Evolutionary conservation across 1,139 yeast species (phyloP).

Genomic region (Diutina neorugosa): DNA sequence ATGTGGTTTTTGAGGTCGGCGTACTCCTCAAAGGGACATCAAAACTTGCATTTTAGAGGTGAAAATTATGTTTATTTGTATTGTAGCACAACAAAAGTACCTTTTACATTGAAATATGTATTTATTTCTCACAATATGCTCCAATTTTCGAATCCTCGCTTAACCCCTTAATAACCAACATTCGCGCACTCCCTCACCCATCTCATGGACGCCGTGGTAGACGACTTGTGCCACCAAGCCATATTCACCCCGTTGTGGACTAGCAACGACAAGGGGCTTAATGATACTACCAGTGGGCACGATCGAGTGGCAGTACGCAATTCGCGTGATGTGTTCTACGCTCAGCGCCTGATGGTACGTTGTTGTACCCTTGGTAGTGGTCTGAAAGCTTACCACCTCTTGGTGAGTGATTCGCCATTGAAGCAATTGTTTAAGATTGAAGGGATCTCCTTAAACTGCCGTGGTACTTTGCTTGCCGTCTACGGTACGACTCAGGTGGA

Average conservation of each 20-base stretch:
- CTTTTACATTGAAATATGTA: too few species aligned
- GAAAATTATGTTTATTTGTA: too few species aligned
- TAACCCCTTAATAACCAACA: not conserved
- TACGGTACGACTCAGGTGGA: not conserved
- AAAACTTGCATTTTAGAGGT: too few species aligned
- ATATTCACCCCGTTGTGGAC: not conserved
- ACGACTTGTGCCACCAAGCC: not conserved
- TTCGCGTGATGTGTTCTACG: not conserved
- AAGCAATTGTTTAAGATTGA: not conserved
- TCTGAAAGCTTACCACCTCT: not conserved
- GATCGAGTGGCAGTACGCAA: not conserved
- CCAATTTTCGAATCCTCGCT: too few species aligned
- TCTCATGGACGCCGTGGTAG: not conserved
- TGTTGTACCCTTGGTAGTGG: not conserved
- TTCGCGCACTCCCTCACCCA: not conserved
- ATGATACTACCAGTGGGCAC: not conserved
- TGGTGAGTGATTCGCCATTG: not conserved
- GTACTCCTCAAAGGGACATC: too few species aligned
- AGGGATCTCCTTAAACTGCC: not conserved
- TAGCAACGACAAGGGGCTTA: not conserved
- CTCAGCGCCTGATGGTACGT: not conserved
- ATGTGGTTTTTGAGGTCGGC: too few species aligned
- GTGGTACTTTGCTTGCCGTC: not conserved
- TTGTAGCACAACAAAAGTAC: too few species aligned
- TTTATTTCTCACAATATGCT: not conserved